A percentile compares a stretch with the other conserved stretches of the same genome.
Evolutionary conservation across 2,329 filamentous ascomycete genomes (phyloP).

Genomic region (Hypoxylon sp.): DNA sequence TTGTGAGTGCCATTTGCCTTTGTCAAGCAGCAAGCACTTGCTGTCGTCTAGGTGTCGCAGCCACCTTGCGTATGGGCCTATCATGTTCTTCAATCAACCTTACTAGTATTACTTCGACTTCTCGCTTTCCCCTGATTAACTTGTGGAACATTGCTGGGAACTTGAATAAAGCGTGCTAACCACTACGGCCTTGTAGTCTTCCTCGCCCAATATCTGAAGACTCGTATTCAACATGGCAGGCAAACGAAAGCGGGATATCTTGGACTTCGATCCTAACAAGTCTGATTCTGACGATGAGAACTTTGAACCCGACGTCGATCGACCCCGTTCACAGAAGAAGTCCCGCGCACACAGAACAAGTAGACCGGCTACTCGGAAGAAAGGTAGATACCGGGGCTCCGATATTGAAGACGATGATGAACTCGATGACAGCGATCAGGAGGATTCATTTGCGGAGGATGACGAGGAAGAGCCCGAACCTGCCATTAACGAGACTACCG

Average conservation of each 20-base stretch:
- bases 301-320: constrained; percentile 68
- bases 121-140: background rate
- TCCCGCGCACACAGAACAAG: constrained; percentile 56
- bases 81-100: background rate
- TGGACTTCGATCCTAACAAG: constrained; percentile 74
- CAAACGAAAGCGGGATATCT: constrained; percentile 69
- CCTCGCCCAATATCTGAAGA: background rate
- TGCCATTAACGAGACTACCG: constrained; percentile 57
- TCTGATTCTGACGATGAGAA: constrained; percentile 76
- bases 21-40: background rate
- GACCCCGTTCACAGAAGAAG: constrained; percentile 56
- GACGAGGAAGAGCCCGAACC: constrained; percentile 56
- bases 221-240: constrained; percentile 55
- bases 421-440: constrained; percentile 66
- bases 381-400: constrained; percentile 66
- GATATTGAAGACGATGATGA: constrained; percentile 71
- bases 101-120: background rate
- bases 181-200: constrained; percentile 3
- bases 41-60: background rate
- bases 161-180: constrained; percentile 15
- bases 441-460: constrained; percentile 61
- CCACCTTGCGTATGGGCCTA: background rate
- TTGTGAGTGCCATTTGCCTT: background rate
- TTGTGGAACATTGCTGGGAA: background rate
- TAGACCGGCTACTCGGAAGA: constrained; percentile 47